Conservation (phyloP, 2,329 filamentous ascomycete genomes). For the Colletotrichum sidae region DNA sequence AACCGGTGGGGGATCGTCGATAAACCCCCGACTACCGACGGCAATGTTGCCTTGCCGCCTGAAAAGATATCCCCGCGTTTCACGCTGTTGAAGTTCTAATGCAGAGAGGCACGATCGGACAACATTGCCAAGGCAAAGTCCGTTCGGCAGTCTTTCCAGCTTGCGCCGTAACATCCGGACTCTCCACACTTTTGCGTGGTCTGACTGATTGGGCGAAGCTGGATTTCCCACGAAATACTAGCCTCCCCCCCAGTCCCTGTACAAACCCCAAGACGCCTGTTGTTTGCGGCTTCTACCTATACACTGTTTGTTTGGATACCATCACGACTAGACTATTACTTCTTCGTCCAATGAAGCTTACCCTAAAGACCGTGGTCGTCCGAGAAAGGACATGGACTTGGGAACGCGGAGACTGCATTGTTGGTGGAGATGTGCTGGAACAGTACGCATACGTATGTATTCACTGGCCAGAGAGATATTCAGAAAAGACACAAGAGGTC, state of each 20-base stretch:
- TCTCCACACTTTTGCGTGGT: too few species aligned
- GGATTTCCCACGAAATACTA: constrained; percentile 2
- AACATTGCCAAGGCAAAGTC: not conserved
- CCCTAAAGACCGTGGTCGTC: too few species aligned
- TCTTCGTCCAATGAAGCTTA: too few species aligned
- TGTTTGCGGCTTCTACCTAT: too few species aligned
- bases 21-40: not conserved
- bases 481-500: not conserved
- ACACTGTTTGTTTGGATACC: too few species aligned
- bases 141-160: constrained; percentile 11
- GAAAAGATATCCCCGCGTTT: not conserved
- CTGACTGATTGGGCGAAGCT: too few species aligned
- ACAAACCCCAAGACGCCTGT: too few species aligned
- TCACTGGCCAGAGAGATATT: not conserved
- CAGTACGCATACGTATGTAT: not conserved
- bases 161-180: too few species aligned
- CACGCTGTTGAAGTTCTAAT: not conserved
- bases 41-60: not conserved
- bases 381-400: not conserved
- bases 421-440: too few species aligned
- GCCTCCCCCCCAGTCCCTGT: not conserved
- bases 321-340: too few species aligned
- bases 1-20: constrained; percentile 5
- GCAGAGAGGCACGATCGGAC: not conserved
- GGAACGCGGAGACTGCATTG: not conserved